These are phyloP conservation scores for Aspergillus asperescens DNA, from an alignment of 495 filamentous ascomycete genomes.

Conservation along the genomic window DNA sequence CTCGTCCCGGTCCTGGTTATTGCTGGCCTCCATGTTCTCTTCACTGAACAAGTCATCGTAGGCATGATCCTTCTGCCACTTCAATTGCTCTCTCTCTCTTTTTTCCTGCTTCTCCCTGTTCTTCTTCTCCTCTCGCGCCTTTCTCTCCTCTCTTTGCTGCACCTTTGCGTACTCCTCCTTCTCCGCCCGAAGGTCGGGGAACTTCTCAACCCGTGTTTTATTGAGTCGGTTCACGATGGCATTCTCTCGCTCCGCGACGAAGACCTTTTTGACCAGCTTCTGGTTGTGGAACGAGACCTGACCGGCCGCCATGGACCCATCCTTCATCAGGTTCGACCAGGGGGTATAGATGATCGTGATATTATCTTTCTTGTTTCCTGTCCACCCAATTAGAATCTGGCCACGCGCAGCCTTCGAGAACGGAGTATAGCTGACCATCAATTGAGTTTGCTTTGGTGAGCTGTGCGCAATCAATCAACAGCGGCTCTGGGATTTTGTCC, in stretches of 20 bases:
- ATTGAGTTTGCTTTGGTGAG: constrained; percentile 98
- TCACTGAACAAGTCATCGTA: constrained; percentile 69
- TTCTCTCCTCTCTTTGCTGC: constrained; percentile 64
- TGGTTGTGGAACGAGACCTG: constrained; percentile 93
- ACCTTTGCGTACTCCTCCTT: constrained; percentile 68
- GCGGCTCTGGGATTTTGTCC: constrained; percentile 70
- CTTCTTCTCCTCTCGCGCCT: constrained; percentile 61
- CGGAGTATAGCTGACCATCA: constrained; percentile 55
- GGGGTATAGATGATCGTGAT: constrained; percentile 94
- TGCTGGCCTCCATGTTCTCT: constrained; percentile 42
- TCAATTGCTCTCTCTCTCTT: constrained; percentile 77
- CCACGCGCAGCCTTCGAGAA: background rate
- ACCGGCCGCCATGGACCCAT: constrained; percentile 91
- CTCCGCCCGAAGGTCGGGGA: constrained; percentile 72
- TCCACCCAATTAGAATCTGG: background rate
- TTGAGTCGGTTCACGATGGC: constrained; percentile 90
- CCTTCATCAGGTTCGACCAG: constrained; percentile 94
- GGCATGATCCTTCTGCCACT: constrained; percentile 89
- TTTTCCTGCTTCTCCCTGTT: constrained; percentile 74
- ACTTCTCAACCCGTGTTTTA: constrained; percentile 86
- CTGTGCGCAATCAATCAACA: constrained; percentile 85
- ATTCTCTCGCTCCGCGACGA: constrained; percentile 74
- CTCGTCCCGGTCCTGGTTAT: constrained; percentile 47
- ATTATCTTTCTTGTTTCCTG: constrained; percentile 98
- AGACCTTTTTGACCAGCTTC: constrained; percentile 73